phyloP scores from a whole-genome alignment of 2,329 filamentous ascomycete genomes.

The Monilinia aucupariae region DNA sequence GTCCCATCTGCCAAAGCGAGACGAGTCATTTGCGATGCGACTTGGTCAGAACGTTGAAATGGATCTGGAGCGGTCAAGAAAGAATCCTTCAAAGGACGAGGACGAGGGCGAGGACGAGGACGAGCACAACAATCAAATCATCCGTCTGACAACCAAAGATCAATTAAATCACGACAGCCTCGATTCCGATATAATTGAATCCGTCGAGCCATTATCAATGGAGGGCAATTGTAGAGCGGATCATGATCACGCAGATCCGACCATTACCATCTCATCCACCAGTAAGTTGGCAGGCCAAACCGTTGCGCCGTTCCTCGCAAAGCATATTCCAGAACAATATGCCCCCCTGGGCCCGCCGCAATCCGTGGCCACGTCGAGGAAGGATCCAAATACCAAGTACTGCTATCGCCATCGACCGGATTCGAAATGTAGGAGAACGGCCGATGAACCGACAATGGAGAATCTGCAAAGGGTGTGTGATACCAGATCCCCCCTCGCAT shows the following conservation, averaged over 20 bases:
- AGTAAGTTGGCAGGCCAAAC: conserved; percentile 32
- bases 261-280: conserved; percentile 29
- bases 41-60: conserved; percentile 28
- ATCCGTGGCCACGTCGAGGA: conserved; percentile 37
- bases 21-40: conserved; percentile 25
- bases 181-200: conserved; percentile 17
- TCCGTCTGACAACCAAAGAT: conserved; percentile 17
- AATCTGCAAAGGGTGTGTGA: conserved; percentile 74
- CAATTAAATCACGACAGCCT: conserved; percentile 14
- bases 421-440: conserved; percentile 85
- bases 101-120: background rate
- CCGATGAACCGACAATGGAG: conserved; percentile 94
- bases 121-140: conserved; percentile 13
- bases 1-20: conserved; percentile 12
- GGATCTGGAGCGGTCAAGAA: conserved; percentile 19
- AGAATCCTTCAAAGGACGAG: background rate
- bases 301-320: conserved; percentile 68
- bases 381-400: conserved; percentile 75
- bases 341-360: conserved; percentile 61
- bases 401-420: conserved; percentile 95
- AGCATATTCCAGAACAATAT: conserved; percentile 86
- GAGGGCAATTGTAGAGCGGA: conserved; percentile 29
- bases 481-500: background rate
- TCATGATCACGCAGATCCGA: conserved; percentile 23
- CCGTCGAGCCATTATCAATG: conserved; percentile 24